A percentile compares a stretch with the other conserved stretches of the same genome.
Evolutionary conservation across 345 rosid genomes (phyloP).

Genomic region (Lepidium sativum): DNA sequence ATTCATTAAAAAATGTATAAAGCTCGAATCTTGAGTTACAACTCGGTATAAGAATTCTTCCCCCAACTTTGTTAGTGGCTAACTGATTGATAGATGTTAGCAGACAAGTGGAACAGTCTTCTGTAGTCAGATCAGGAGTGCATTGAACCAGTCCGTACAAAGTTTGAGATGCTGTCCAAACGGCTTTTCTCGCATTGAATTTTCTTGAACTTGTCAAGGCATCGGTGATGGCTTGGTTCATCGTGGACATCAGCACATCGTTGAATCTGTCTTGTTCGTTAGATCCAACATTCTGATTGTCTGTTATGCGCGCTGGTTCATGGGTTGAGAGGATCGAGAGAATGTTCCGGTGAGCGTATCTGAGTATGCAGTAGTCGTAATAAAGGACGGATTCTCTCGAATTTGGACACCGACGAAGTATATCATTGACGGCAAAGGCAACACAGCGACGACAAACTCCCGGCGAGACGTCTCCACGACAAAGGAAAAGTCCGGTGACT

Average conservation of each 20-base stretch:
- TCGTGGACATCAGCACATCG: not conserved
- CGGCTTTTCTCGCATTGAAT: constrained; percentile 17
- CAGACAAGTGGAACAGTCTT: constrained; percentile 26
- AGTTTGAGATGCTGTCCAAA: not conserved
- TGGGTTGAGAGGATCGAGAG: not conserved
- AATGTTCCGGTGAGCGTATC: constrained; percentile 14
- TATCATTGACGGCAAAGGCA: not conserved
- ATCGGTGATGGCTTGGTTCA: not conserved
- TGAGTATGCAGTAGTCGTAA: constrained; percentile 28
- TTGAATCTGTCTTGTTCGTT: not conserved
- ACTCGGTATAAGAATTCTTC: constrained; percentile 21
- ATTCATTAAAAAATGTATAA: constrained; percentile 24
- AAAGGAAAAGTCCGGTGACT: constrained; percentile 29
- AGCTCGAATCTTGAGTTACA: constrained; percentile 35
- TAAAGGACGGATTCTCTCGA: constrained; percentile 11
- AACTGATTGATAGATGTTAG: not conserved
- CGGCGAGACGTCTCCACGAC: constrained; percentile 17
- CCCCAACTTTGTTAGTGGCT: constrained; percentile 23
- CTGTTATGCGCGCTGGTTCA: too few species aligned
- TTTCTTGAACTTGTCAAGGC: not conserved
- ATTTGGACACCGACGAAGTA: constrained; percentile 4
- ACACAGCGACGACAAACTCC: constrained; percentile 14
- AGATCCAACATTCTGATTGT: not conserved
- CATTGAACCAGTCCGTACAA: constrained; percentile 45
- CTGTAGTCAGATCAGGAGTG: constrained; percentile 32